Conservation (phyloP, 202 grass and related monocot genomes). For the Schoenoplectus triqueter region DNA sequence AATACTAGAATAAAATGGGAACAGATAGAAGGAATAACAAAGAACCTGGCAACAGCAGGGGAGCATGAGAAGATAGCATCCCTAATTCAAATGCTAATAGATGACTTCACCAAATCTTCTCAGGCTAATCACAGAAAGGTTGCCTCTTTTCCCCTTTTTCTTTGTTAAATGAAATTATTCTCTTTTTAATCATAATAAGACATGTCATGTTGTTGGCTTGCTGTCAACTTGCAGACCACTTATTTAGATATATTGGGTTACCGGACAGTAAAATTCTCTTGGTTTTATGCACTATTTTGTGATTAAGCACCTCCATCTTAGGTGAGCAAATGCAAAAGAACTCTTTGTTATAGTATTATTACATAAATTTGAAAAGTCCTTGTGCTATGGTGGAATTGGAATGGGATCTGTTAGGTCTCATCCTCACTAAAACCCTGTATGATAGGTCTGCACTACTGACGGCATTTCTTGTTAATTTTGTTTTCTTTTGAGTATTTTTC, state of each 20-base stretch:
- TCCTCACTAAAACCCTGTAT: background rate
- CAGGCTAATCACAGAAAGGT: slow-evolving; percentile 89
- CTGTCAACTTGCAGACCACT: slow-evolving; percentile 13
- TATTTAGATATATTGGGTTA: background rate
- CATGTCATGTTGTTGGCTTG: background rate
- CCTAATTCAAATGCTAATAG: slow-evolving; percentile 62
- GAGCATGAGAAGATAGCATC: slow-evolving; percentile 95
- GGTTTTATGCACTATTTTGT: slow-evolving; percentile 5
- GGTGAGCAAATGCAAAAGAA: slow-evolving; percentile 7
- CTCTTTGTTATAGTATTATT: background rate
- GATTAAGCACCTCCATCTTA: background rate
- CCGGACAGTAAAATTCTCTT: background rate
- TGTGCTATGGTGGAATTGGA: background rate
- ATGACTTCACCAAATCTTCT: slow-evolving; percentile 67
- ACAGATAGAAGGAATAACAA: slow-evolving; percentile 92
- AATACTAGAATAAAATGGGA: slow-evolving; percentile 14
- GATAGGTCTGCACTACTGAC: background rate
- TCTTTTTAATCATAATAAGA: background rate
- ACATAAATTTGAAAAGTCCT: background rate
- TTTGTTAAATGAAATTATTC: slow-evolving; percentile 6
- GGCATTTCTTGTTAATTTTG: background rate
- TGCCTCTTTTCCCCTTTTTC: background rate
- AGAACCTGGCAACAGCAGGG: slow-evolving; percentile 64
- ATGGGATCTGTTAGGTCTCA: background rate
- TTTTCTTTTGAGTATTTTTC: slow-evolving; percentile 11